phyloP scores from a whole-genome alignment of 2,329 filamentous ascomycete species.

The Diaporthe helianthi region DNA sequence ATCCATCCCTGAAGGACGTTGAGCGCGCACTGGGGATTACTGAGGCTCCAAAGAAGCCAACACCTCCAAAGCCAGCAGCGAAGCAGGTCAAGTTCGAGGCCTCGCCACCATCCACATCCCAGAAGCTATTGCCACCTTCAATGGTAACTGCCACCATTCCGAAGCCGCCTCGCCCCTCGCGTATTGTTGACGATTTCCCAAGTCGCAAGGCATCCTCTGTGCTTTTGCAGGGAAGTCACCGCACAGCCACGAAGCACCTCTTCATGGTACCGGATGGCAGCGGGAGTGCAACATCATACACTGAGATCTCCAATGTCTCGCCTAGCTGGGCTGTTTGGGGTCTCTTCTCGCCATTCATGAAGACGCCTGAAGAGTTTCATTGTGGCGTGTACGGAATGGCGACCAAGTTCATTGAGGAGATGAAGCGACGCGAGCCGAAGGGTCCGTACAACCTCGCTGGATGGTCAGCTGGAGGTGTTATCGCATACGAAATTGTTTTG shows the following conservation, averaged over 20 bases:
- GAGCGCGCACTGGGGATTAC: constrained; percentile 67
- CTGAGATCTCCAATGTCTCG: constrained; percentile 61
- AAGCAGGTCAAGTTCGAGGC: constrained; percentile 43
- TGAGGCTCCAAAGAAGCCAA: constrained; percentile 48
- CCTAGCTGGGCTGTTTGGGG: constrained; percentile 56
- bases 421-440: constrained; percentile 72
- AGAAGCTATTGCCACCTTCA: constrained; percentile 40
- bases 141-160: constrained; percentile 50
- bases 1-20: constrained; percentile 69
- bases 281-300: constrained; percentile 72
- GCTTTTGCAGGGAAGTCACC: constrained; percentile 58
- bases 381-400: constrained; percentile 72
- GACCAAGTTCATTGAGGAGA: constrained; percentile 70
- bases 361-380: constrained; percentile 68
- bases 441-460: constrained; percentile 74
- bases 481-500: constrained; percentile 71
- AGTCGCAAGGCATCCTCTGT: constrained; percentile 58
- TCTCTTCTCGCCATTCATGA: constrained; percentile 76
- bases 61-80: constrained; percentile 37
- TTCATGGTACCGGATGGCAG: constrained; percentile 64
- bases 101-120: background rate
- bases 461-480: constrained; percentile 80
- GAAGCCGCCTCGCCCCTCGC: constrained; percentile 49
- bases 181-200: constrained; percentile 52
- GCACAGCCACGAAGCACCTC: constrained; percentile 54